Base-by-base conservation (phyloP, 345 rosid genomes). In the Microcos paniculata region DNA sequence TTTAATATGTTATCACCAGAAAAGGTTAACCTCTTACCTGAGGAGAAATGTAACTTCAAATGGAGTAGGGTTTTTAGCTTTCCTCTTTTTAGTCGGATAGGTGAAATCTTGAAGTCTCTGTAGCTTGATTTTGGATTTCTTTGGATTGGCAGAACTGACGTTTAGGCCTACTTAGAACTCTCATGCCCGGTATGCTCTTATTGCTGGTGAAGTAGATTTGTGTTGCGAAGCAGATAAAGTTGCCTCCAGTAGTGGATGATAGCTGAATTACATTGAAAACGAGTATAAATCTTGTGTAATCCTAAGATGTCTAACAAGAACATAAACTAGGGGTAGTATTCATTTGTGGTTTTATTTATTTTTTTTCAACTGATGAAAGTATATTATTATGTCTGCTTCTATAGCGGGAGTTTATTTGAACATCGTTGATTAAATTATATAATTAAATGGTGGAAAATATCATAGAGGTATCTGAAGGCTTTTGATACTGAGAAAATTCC, bases 31-130 rank as follows among this genome's bases (percentile, higher is more conserved):
- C 48, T 70, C 45, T 70, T 57, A 23, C 14, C 9, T 35, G 33
- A n/a, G 62, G 51, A 30, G 28, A 69, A 42, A 43, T 56, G 43
- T 40, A 49, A 11, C 51, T 43, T 65, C 52, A 21, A 31, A 23
- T 23, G 53, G 58, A 48, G 28, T 42, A 18, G 72, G 35, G 49
- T 70, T 10, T 69, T 48, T 49, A 48, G 72, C 58, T 38, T n/a
- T 23, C 26, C 8, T 74, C 33, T 74, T 19, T 31, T 43, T 6
- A 24, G 28, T 66, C n/a, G 16, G 48, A 43, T 45, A 14, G 71
- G 35, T 74, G 70, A 74, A 49, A 61, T 21, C 4, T 45, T 43
- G 28, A 73, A 65, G 23, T 63, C 55, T 62, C 8, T 26, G 21
- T 56, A 65, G 52, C 53, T 56, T 35, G 51, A 18, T 28, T 76